phyloP scores from a whole-genome alignment of 1,284 basidiomycete genomes.

The Ceraceosorus bombacis region DNA sequence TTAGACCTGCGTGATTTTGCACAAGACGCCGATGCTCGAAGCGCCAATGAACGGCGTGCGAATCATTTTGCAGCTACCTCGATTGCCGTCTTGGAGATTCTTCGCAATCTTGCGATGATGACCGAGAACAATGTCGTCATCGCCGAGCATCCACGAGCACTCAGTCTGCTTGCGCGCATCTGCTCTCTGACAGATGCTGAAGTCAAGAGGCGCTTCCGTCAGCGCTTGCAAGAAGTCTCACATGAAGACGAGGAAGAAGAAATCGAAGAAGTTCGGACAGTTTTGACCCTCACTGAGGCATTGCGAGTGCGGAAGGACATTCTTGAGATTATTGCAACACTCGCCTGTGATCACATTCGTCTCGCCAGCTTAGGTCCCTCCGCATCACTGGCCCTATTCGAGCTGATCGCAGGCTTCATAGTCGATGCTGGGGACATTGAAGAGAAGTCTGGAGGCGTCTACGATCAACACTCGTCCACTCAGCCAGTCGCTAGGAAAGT shows the following conservation, averaged over 20 bases:
- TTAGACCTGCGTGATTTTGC: neutral
- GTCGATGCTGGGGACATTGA: conserved; percentile 63
- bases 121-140: conserved; percentile 66
- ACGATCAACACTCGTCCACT: conserved; percentile 22
- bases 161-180: conserved; percentile 56
- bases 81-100: conserved; percentile 66
- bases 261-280: conserved; percentile 11
- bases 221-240: neutral
- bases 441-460: conserved; percentile 56
- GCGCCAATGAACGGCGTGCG: conserved; percentile 19
- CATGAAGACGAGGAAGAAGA: neutral
- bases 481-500: conserved; percentile 16
- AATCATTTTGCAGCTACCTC: conserved; percentile 57
- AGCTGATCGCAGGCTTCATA: conserved; percentile 68
- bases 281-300: conserved; percentile 50
- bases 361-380: conserved; percentile 47
- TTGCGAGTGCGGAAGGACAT: conserved; percentile 70
- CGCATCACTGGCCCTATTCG: conserved; percentile 58
- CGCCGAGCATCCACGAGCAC: conserved; percentile 59
- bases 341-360: conserved; percentile 56
- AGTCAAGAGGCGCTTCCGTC: conserved; percentile 1
- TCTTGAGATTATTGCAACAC: conserved; percentile 64
- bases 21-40: neutral
- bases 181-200: conserved; percentile 5
- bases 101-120: conserved; percentile 74